Percentiles rank a stretch among this genome's conserved stretches.
Evolutionary conservation across 2,329 filamentous ascomycete genomes (phyloP).

Genomic region (Neonectria sp.): DNA sequence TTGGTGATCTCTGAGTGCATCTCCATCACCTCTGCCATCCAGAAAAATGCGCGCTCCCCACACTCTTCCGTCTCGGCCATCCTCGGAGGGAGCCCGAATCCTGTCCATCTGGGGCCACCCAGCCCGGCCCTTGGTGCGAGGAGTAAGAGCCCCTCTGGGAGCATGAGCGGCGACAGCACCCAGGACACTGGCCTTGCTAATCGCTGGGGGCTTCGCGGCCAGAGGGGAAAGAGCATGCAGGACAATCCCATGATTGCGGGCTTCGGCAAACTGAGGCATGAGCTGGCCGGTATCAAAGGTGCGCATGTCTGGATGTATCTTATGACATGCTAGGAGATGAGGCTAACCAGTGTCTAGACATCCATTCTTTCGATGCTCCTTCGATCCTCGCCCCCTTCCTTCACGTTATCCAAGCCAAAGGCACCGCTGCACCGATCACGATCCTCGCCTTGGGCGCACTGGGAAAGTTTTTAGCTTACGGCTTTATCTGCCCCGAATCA

Average conservation of each 20-base stretch:
- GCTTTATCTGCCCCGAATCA: conserved; percentile 86
- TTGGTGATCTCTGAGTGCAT: conserved; percentile 99
- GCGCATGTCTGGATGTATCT: conserved; percentile 38
- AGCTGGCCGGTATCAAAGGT: conserved; percentile 90
- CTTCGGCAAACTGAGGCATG: conserved; percentile 90
- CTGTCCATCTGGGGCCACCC: conserved; percentile 67
- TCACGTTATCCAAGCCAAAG: conserved; percentile 96
- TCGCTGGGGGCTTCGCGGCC: conserved; percentile 93
- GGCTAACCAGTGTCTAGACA: conserved; percentile 70
- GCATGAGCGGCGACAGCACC: conserved; percentile 57
- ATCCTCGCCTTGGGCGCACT: conserved; percentile 94
- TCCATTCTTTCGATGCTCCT: conserved; percentile 89
- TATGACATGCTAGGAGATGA: conserved; percentile 1
- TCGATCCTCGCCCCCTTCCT: conserved; percentile 93
- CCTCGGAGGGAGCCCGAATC: conserved; percentile 80
- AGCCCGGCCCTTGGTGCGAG: conserved; percentile 58
- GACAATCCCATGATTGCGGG: conserved; percentile 97
- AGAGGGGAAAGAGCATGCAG: conserved; percentile 97
- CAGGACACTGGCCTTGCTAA: conserved; percentile 77
- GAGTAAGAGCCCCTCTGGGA: conserved; percentile 58
- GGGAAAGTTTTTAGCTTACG: conserved; percentile 96
- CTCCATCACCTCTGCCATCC: conserved; percentile 97
- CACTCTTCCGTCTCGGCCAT: conserved; percentile 98
- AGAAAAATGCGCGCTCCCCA: conserved; percentile 96
- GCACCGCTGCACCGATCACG: conserved; percentile 95